Evolutionary conservation across 2,329 filamentous ascomycete genomes (phyloP).

Genomic region (Coccinonectria pachysandricola): DNA sequence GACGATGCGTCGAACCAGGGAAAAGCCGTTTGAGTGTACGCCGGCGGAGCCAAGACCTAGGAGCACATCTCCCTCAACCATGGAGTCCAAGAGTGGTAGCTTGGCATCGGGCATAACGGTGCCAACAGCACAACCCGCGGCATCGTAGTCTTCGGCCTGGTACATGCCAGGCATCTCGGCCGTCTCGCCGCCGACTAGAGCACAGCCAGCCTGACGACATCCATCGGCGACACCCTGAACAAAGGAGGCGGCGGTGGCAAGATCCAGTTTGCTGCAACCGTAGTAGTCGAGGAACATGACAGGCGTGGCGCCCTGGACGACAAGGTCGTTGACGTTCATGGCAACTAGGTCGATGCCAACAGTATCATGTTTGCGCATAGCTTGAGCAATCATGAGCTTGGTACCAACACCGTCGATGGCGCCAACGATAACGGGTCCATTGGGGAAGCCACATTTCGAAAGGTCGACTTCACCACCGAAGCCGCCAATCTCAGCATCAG

Average conservation of each 20-base stretch:
- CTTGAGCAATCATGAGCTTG: constrained; percentile 92
- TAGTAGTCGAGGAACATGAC: constrained; percentile 98
- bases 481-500: constrained; percentile 87
- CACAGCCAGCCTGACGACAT: constrained; percentile 75
- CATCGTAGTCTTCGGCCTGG: constrained; percentile 79
- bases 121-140: constrained; percentile 81
- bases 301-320: constrained; percentile 90
- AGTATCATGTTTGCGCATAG: constrained; percentile 80
- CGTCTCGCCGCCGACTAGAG: constrained; percentile 92
- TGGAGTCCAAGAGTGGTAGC: constrained; percentile 64
- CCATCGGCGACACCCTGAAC: constrained; percentile 83
- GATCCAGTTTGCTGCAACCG: constrained; percentile 79
- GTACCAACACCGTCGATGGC: constrained; percentile 95
- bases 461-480: constrained; percentile 66
- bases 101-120: constrained; percentile 61
- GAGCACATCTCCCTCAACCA: constrained; percentile 75
- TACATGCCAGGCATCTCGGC: constrained; percentile 98
- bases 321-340: constrained; percentile 97
- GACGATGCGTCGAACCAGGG: constrained; percentile 84
- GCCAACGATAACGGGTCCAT: constrained; percentile 74
- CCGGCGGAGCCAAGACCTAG: constrained; percentile 79
- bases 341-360: constrained; percentile 95
- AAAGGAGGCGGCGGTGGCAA: constrained; percentile 70
- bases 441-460: constrained; percentile 59
- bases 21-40: constrained; percentile 95